A percentile compares a stretch with the other conserved stretches of the same genome.
These are phyloP conservation scores for Stachybotrys chartarum DNA, from an alignment of 2,329 filamentous ascomycete species.

Conservation along the genomic window DNA sequence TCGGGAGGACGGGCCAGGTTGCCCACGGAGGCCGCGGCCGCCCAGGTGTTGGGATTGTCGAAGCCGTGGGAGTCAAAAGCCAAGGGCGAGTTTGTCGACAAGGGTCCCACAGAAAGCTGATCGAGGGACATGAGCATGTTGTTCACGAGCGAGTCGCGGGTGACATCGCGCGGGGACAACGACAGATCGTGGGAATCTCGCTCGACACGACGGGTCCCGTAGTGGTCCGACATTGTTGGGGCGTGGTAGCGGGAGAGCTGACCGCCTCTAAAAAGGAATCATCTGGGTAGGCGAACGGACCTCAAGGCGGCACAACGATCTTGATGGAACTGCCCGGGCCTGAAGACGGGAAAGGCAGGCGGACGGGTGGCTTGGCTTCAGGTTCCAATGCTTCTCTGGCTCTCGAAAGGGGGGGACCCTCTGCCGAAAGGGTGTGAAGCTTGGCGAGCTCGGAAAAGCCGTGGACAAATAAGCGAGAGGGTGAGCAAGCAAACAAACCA, in stretches of 20 bases:
- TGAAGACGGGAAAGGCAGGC: not conserved
- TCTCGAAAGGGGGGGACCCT: not conserved
- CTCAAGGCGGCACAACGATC: not conserved
- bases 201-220: constrained; percentile 16
- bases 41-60: constrained; percentile 26
- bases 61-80: constrained; percentile 6
- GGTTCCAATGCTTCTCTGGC: not conserved
- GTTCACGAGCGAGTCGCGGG: constrained; percentile 85
- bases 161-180: constrained; percentile 66
- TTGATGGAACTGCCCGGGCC: not conserved
- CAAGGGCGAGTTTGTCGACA: constrained; percentile 13
- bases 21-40: constrained; percentile 12
- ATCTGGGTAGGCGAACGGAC: constrained; percentile 5
- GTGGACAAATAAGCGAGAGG: not conserved
- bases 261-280: constrained; percentile 15
- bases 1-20: constrained; percentile 17
- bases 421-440: too few relatives aligned
- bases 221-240: constrained; percentile 17
- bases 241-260: constrained; percentile 5
- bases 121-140: constrained; percentile 94
- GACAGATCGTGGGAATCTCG: constrained; percentile 81
- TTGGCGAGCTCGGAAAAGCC: not conserved
- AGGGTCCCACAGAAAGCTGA: constrained; percentile 56
- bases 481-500: not conserved
- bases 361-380: not conserved